Percentiles rank a stretch among this genome's conserved stretches.
Evolutionary conservation across 2,329 filamentous ascomycete genomes (phyloP).

Genomic region (Apiospora arundinis): DNA sequence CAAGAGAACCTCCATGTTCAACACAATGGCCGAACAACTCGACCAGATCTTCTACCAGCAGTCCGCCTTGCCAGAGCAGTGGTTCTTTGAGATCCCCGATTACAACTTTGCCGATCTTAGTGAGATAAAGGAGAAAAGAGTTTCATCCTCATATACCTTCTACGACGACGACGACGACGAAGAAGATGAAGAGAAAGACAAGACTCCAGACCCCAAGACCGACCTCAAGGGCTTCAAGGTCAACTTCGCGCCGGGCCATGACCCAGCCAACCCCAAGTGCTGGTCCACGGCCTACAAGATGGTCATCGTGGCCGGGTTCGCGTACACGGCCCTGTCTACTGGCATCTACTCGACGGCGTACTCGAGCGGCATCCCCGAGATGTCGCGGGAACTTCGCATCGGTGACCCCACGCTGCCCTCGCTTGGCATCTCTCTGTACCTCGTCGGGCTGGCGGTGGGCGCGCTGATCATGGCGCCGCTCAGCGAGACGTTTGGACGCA

Average conservation of each 20-base stretch:
- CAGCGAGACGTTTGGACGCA: slow-evolving; percentile 58
- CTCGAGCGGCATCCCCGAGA: slow-evolving; percentile 61
- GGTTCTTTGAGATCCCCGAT: slow-evolving; percentile 31
- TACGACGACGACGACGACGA: background rate
- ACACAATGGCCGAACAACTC: slow-evolving; percentile 12
- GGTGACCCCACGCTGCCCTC: slow-evolving; percentile 56
- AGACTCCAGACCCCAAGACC: slow-evolving; percentile 7
- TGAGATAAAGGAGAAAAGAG: background rate
- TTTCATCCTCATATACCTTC: background rate
- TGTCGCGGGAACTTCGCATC: slow-evolving; percentile 60
- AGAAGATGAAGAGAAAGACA: background rate
- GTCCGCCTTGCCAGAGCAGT: slow-evolving; percentile 28
- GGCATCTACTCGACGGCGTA: slow-evolving; percentile 68
- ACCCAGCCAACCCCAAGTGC: slow-evolving; percentile 62
- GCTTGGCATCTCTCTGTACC: slow-evolving; percentile 67
- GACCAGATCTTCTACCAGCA: slow-evolving; percentile 29
- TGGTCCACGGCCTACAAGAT: slow-evolving; percentile 51
- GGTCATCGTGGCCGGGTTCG: slow-evolving; percentile 15
- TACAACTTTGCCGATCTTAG: slow-evolving; percentile 28
- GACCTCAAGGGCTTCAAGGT: slow-evolving; percentile 56
- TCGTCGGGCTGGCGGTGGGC: slow-evolving; percentile 65
- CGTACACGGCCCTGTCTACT: slow-evolving; percentile 13
- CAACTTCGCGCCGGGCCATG: slow-evolving; percentile 60
- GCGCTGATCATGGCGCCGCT: slow-evolving; percentile 66
- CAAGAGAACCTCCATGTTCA: background rate